These are phyloP conservation scores for Saposhnikovia divaricata DNA, from an alignment of 129 eudicot genomes.

Conservation along the genomic window DNA sequence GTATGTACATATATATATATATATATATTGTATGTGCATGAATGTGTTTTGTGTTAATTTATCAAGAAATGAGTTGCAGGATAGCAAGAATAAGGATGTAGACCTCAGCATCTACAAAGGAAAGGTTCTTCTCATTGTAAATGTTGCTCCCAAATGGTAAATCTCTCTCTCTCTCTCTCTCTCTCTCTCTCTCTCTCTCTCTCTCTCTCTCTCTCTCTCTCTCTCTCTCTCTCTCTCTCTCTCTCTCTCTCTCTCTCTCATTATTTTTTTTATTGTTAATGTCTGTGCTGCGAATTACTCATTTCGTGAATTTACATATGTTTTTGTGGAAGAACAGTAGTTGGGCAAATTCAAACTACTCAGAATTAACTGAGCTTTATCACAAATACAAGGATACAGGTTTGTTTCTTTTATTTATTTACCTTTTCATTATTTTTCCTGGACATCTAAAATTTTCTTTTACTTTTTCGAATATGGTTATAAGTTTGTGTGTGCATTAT, in stretches of 20 bases:
- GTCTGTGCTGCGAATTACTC: not conserved
- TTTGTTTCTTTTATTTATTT: constrained; percentile 5
- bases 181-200: no score
- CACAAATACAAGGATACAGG: constrained; percentile 67
- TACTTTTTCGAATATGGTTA: not conserved
- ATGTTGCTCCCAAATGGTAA: constrained; percentile 94
- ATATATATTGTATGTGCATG: not conserved
- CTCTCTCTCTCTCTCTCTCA: no score
- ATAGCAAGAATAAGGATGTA: constrained; percentile 63
- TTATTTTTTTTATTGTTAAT: not conserved
- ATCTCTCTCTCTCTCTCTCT: not conserved
- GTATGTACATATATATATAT: not conserved
- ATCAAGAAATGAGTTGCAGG: constrained; percentile 36
- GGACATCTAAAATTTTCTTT: not conserved
- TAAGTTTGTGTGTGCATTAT: not conserved
- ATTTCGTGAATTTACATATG: not conserved
- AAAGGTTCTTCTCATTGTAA: constrained; percentile 76
- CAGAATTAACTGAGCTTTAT: constrained; percentile 65
- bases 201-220: no score
- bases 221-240: not conserved
- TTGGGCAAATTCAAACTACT: constrained; percentile 58
- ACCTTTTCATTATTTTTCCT: not conserved
- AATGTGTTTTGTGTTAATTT: not conserved
- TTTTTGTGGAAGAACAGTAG: constrained; percentile 53
- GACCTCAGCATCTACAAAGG: constrained; percentile 71